These are phyloP conservation scores for Emergomyces pasteurianus DNA, from an alignment of 2,329 filamentous ascomycete species.

Conservation along the genomic window DNA sequence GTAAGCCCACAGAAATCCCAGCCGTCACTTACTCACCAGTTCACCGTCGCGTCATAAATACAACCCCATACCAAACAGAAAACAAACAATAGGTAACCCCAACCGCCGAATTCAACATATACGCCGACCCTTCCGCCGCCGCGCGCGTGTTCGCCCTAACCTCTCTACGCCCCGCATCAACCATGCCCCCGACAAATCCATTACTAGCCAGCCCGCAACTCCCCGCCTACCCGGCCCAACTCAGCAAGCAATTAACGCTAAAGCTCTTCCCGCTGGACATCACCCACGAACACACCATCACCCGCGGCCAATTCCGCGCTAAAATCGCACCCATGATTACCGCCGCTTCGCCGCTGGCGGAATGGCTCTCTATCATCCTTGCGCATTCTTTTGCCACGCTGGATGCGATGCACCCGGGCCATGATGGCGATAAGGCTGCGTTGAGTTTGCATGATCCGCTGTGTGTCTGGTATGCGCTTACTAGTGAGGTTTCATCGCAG, in stretches of 20 bases:
- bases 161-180: constrained; percentile 59
- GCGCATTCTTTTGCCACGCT: constrained; percentile 59
- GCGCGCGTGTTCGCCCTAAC: constrained; percentile 69
- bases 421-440: constrained; percentile 37
- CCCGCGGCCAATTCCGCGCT: constrained; percentile 46
- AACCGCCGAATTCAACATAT: constrained; percentile 88
- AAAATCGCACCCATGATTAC: constrained; percentile 45
- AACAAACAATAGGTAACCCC: constrained; percentile 46
- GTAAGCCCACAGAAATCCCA: constrained; percentile 36
- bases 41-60: background rate
- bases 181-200: constrained; percentile 55
- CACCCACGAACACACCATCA: constrained; percentile 58
- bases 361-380: constrained; percentile 63
- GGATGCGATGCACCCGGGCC: constrained; percentile 46
- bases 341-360: constrained; percentile 58
- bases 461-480: constrained; percentile 67
- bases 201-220: constrained; percentile 30
- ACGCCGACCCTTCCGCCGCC: constrained; percentile 70
- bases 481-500: constrained; percentile 21
- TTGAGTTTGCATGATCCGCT: constrained; percentile 66
- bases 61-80: background rate
- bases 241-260: constrained; percentile 53
- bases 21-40: background rate
- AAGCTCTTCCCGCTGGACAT: constrained; percentile 67
- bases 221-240: constrained; percentile 49